A percentile compares a stretch with the other conserved stretches of the same genome.
Evolutionary conservation across 805 yeast genomes (phyloP).

Genomic region (Torulaspora quercuum): DNA sequence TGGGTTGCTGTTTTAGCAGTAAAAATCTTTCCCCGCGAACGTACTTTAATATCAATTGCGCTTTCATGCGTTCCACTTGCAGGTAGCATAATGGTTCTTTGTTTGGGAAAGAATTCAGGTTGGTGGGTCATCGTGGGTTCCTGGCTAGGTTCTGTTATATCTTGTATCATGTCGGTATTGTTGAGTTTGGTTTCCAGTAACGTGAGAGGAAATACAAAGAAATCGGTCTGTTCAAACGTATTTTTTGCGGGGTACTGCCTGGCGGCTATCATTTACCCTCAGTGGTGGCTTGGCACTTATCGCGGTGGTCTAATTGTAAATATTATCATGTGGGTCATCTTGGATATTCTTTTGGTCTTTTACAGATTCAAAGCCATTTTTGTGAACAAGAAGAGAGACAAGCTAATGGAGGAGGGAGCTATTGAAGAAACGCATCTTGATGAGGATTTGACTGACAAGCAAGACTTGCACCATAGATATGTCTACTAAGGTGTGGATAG

Average conservation of each 20-base stretch:
- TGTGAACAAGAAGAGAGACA: conserved; percentile 29
- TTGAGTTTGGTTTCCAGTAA: no score
- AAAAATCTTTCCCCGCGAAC: no score
- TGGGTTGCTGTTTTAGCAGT: no score
- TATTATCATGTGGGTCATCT: conserved; percentile 33
- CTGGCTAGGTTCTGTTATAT: no score
- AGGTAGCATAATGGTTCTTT: no score
- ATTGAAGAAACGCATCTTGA: conserved; percentile 21
- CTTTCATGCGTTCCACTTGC: no score
- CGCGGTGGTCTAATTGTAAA: conserved; percentile 20
- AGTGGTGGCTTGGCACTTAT: conserved; percentile 25
- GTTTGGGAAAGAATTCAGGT: no score
- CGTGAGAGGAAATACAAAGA: no score
- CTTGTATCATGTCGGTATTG: no score
- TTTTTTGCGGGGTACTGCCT: conserved; percentile 23
- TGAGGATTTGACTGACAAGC: conserved; percentile 32
- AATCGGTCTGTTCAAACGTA: conserved; percentile 13
- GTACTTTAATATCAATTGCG: no score
- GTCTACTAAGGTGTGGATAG: conserved; percentile 10
- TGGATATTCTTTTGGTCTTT: conserved; percentile 24
- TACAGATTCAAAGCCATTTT: conserved; percentile 28
- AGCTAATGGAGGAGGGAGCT: conserved; percentile 10
- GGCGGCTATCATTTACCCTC: conserved; percentile 23
- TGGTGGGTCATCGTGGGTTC: no score
- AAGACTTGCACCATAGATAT: conserved; percentile 28